phyloP scores from a whole-genome alignment of 176 grass and related monocot genomes.

The Coix lacrymajobi region DNA sequence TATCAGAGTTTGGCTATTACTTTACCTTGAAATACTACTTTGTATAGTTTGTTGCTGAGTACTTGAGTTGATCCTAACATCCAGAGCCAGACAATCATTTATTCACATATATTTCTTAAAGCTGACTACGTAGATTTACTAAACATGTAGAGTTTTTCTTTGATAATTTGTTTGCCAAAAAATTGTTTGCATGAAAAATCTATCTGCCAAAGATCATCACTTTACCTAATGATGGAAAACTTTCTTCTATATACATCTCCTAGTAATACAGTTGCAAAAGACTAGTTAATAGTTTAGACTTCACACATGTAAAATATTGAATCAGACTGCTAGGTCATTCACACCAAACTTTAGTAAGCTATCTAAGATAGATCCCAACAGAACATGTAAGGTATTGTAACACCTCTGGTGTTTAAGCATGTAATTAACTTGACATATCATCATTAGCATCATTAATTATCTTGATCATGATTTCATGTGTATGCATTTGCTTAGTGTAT shows the following conservation, averaged over 20 bases:
- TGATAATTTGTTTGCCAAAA: neutral
- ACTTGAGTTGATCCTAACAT: neutral
- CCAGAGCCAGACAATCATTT: neutral
- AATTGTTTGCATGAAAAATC: too few relatives aligned
- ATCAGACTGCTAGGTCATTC: neutral
- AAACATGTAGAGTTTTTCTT: neutral
- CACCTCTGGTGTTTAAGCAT: too few relatives aligned
- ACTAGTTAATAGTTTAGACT: neutral
- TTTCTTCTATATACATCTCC: neutral
- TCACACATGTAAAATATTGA: neutral
- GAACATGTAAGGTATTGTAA: neutral
- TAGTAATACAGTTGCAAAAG: neutral
- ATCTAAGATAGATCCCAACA: neutral
- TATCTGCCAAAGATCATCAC: neutral
- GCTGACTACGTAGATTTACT: neutral
- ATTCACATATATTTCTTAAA: neutral
- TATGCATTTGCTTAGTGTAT: too few relatives aligned
- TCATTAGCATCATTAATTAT: too few relatives aligned
- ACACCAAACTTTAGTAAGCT: neutral
- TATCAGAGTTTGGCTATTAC: neutral
- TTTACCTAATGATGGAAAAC: neutral
- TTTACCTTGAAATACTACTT: neutral
- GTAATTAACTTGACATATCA: too few relatives aligned
- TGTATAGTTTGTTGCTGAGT: too few relatives aligned
- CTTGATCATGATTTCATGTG: too few relatives aligned